A percentile compares a stretch with the other conserved stretches of the same genome.
Conservation (phyloP, 2,329 filamentous ascomycete species). For the Scolecobasidium constrictum region DNA sequence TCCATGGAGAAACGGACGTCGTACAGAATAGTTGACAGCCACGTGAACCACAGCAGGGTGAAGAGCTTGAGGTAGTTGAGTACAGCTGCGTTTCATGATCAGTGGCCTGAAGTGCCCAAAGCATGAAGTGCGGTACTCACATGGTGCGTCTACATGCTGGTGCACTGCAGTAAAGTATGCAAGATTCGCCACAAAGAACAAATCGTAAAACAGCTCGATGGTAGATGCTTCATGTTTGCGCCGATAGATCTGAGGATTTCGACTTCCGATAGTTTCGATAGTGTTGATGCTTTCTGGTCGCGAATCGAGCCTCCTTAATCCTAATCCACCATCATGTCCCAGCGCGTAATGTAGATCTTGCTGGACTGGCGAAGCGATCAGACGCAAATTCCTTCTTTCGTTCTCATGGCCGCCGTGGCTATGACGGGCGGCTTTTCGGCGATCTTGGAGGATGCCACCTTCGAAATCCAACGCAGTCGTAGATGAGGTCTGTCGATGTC, state of each 20-base stretch:
- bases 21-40: conserved; percentile 48
- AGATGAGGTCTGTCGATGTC: no score
- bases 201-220: conserved; percentile 43
- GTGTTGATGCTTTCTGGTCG: neutral
- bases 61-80: conserved; percentile 37
- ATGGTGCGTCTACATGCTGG: conserved; percentile 33
- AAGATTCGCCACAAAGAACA: conserved; percentile 50
- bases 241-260: neutral
- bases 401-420: no score
- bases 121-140: neutral
- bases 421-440: no score
- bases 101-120: neutral
- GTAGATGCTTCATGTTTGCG: conserved; percentile 30
- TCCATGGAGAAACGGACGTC: conserved; percentile 53
- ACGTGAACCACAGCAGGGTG: conserved; percentile 51
- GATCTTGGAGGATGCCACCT: no score
- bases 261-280: neutral
- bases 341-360: no score
- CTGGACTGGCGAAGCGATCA: no score
- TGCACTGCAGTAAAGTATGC: conserved; percentile 45
- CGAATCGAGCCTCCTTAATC: no score
- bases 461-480: no score
- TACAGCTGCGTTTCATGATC: conserved; percentile 10
- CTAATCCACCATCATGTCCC: no score
- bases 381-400: no score